These are phyloP conservation scores for Claviceps capensis DNA, from an alignment of 2,329 filamentous ascomycete species.

Conservation along the genomic window DNA sequence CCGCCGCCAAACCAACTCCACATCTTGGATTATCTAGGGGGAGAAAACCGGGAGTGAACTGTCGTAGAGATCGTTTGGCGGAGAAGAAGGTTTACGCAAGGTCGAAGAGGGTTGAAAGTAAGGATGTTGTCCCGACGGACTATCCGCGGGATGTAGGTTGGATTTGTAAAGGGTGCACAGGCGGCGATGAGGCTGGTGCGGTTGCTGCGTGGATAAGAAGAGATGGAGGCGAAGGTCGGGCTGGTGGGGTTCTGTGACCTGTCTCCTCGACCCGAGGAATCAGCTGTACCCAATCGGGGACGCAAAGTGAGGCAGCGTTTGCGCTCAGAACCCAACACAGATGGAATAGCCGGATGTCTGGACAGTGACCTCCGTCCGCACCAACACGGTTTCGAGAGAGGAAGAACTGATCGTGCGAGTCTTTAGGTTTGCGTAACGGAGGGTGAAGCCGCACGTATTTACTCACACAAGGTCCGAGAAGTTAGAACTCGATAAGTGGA, in stretches of 20 bases:
- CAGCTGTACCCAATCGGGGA: neutral
- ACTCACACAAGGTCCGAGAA: neutral
- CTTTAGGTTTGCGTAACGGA: neutral
- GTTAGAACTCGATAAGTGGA: neutral
- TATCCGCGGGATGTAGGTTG: neutral
- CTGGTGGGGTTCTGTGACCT: conserved; percentile 4
- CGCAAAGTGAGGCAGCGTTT: conserved; percentile 1
- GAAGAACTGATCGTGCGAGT: neutral
- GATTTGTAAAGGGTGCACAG: neutral
- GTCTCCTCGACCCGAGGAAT: neutral
- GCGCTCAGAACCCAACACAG: neutral
- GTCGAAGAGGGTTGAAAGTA: neutral
- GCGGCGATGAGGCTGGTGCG: neutral
- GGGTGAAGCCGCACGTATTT: neutral
- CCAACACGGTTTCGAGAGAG: neutral
- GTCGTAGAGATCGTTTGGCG: neutral
- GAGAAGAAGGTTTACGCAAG: neutral
- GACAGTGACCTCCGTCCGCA: neutral
- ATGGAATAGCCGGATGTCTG: neutral
- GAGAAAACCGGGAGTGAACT: neutral
- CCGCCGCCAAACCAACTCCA: conserved; percentile 89
- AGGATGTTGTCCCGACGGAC: neutral
- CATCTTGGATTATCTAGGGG: conserved; percentile 27
- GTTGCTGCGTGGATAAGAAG: neutral
- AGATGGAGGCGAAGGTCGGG: neutral